Base-by-base conservation (phyloP, 768 basidiomycete genomes). In the Roridomyces roridus region DNA sequence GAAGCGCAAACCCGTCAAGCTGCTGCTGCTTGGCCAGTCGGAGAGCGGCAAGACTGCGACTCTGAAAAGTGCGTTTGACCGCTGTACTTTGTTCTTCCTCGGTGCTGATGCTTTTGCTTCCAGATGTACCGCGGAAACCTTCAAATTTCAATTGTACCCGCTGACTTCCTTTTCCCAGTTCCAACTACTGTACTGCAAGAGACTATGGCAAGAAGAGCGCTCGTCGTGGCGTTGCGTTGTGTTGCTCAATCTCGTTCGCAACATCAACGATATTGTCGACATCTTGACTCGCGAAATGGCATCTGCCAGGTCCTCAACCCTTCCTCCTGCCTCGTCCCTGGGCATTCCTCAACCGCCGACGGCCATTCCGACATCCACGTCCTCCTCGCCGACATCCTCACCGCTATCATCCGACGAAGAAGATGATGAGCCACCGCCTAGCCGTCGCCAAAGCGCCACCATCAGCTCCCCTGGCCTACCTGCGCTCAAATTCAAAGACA, bases 31-130 rank as follows among this genome's bases (percentile, higher is more conserved):
- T 6, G 89, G 89, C 74, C 58, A 62, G 76, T 71, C 39, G 57
- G 88, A 90, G 75, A 89, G 87, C 65, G 90, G 87, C 28, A 92
- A 92, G 70, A 89, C 88, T 0, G 89, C 90, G 24, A 91, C 89
- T 0, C 67, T 92, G 51, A 92, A 92, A 73, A 92, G 89, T 91
- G 62, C 45, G 78, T 55, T 41, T 41, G 5, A 17, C 36, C 24
- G 20, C n/a, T 55, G 8, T 35, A 40, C 17, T 34, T 28, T 41
- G 25, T 59, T 40, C n/a, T 39, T 18, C 29, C 18, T 34, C 41
- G 36, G 58, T 42, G 53, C 52, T 67, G 18, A 60, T 31, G 29
- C 29, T 31, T 31, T 6, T 14, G 14, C 29, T 31, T 31, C 7
- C 29, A 31, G 29, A 31, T 31, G 29, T 31, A n/a, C 29, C 14